A percentile compares a stretch with the other conserved stretches of the same genome.
Conservation (phyloP, 176 grass and related monocot genomes). For the Hyparrhenia diplandra region DNA sequence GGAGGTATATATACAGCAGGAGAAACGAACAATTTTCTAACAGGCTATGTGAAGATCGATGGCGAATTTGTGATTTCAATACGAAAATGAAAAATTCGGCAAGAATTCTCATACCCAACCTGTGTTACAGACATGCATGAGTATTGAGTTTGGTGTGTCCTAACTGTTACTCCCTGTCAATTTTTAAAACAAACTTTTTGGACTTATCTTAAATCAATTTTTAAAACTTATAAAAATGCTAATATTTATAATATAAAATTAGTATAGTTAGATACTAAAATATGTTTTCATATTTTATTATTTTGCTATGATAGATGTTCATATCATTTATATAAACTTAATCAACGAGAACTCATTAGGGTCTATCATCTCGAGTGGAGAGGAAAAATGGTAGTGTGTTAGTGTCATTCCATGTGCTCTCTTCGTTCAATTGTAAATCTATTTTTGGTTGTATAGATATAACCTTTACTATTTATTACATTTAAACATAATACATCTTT, state of each 20-base stretch:
- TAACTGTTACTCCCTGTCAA: not conserved
- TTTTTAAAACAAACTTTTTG: not conserved
- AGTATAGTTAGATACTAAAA: not conserved
- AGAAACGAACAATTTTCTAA: not conserved
- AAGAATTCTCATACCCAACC: not conserved
- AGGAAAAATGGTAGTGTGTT: no score
- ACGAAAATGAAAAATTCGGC: not conserved
- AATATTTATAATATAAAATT: not conserved
- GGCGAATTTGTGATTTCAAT: not conserved
- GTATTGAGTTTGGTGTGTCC: not conserved
- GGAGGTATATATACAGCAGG: not conserved
- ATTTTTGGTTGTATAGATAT: not conserved
- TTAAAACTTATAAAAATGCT: not conserved
- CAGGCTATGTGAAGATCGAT: not conserved
- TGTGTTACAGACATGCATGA: not conserved
- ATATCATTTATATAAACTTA: not conserved
- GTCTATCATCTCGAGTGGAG: no score
- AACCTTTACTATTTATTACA: no score
- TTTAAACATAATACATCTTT: no score
- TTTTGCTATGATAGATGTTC: not conserved
- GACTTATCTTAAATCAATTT: not conserved
- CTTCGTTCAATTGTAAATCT: no score
- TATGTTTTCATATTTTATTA: not conserved
- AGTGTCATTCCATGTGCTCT: no score
- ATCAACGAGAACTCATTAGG: no score